Conservation (phyloP, 169 alveolate species). For the Cryptosporidium viatorum region DNA sequence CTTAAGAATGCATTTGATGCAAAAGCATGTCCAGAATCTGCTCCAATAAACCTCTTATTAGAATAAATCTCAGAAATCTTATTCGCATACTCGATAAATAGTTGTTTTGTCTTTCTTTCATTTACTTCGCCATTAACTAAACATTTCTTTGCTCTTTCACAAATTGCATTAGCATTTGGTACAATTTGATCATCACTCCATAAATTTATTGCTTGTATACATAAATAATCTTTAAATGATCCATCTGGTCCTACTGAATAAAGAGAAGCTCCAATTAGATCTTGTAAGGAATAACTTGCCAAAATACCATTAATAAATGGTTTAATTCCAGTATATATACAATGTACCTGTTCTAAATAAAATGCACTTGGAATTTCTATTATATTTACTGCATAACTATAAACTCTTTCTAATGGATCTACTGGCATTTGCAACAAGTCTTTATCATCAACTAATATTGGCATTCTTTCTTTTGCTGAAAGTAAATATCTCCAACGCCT, state of each 20-base stretch:
- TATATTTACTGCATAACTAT: constrained; percentile 30
- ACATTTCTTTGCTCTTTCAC: constrained; percentile 41
- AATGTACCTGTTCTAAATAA: constrained; percentile 45
- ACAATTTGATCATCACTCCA: constrained; percentile 75
- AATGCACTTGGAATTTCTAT: constrained; percentile 39
- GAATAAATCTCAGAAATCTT: constrained; percentile 12
- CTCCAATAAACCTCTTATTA: constrained; percentile 49
- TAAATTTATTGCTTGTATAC: constrained; percentile 67
- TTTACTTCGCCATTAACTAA: constrained; percentile 13
- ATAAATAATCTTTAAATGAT: constrained; percentile 20
- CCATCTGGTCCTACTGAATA: constrained; percentile 15
- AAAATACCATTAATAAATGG: constrained; percentile 63
- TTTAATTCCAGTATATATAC: constrained; percentile 54
- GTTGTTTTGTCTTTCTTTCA: neutral
- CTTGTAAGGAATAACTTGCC: constrained; percentile 62
- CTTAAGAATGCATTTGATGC: constrained; percentile 13
- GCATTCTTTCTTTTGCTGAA: constrained; percentile 74
- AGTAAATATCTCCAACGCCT: constrained; percentile 64
- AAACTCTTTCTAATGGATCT: constrained; percentile 72
- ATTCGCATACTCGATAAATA: constrained; percentile 4
- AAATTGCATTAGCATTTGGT: constrained; percentile 44
- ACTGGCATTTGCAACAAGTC: constrained; percentile 32
- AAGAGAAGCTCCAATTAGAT: constrained; percentile 55
- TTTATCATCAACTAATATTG: constrained; percentile 49
- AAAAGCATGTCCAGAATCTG: constrained; percentile 22